These are phyloP conservation scores for Daucus carota DNA, from an alignment of 129 eudicot species.

Conservation along the genomic window DNA sequence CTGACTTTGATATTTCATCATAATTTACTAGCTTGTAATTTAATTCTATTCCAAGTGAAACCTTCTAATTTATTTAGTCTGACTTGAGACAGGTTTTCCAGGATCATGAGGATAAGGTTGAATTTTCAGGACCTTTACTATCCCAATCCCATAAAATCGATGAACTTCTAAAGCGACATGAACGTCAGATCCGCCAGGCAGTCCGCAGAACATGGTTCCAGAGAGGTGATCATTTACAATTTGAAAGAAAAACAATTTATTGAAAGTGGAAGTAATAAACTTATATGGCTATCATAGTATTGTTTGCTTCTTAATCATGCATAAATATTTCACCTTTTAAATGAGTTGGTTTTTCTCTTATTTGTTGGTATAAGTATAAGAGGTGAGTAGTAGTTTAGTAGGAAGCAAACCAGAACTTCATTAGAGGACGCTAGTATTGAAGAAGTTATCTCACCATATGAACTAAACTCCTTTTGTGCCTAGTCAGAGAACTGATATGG, in stretches of 20 bases:
- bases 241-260: neutral
- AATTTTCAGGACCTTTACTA: slow-evolving; percentile 84
- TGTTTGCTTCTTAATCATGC: neutral
- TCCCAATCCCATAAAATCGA: slow-evolving; percentile 74
- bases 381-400: neutral
- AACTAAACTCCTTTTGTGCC: neutral
- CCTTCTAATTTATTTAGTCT: slow-evolving; percentile 13
- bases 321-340: neutral
- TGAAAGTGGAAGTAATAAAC: neutral
- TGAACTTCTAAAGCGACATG: slow-evolving; percentile 77
- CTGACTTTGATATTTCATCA: neutral
- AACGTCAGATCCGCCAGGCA: slow-evolving; percentile 87
- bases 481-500: neutral
- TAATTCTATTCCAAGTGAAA: neutral
- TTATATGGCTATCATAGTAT: neutral
- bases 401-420: neutral
- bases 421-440: neutral
- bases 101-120: slow-evolving; percentile 79
- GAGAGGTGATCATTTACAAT: slow-evolving; percentile 40
- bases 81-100: slow-evolving; percentile 38
- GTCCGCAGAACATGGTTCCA: slow-evolving; percentile 85
- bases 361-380: neutral
- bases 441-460: neutral
- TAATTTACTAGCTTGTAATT: neutral
- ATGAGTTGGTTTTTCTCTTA: neutral